A percentile compares a stretch with the other conserved stretches of the same genome.
Evolutionary conservation across 2,329 filamentous ascomycete genomes (phyloP).

Genomic region (Aspergillus sp.): DNA sequence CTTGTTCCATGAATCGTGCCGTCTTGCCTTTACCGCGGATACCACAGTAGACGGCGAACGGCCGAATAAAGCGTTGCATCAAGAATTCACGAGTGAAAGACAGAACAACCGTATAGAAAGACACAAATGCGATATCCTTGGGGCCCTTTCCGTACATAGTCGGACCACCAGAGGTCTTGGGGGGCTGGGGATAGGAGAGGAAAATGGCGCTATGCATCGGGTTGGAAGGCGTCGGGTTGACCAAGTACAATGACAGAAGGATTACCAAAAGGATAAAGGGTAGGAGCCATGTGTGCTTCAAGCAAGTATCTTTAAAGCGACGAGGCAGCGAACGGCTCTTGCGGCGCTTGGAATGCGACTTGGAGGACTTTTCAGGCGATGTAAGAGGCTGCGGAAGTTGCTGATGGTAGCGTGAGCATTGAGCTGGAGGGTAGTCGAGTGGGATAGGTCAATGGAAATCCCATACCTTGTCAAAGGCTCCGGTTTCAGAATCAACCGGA

Average conservation of each 20-base stretch:
- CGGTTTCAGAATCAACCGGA: slow-evolving; percentile 14
- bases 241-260: slow-evolving; percentile 60
- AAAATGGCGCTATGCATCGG: slow-evolving; percentile 75
- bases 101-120: slow-evolving; percentile 81
- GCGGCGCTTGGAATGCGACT: slow-evolving; percentile 37
- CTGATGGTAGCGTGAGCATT: neutral
- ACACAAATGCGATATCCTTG: slow-evolving; percentile 77
- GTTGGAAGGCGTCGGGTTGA: slow-evolving; percentile 71
- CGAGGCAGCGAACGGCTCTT: slow-evolving; percentile 36
- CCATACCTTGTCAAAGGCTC: slow-evolving; percentile 21
- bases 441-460: neutral
- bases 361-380: slow-evolving; percentile 20
- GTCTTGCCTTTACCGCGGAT: slow-evolving; percentile 70
- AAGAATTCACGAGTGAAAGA: slow-evolving; percentile 92
- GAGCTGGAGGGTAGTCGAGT: neutral
- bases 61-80: slow-evolving; percentile 82
- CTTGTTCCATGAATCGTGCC: slow-evolving; percentile 89
- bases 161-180: slow-evolving; percentile 39
- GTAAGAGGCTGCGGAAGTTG: slow-evolving; percentile 16
- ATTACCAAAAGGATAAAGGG: slow-evolving; percentile 61
- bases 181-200: slow-evolving; percentile 72
- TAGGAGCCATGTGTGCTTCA: slow-evolving; percentile 53
- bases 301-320: slow-evolving; percentile 35
- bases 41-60: slow-evolving; percentile 61
- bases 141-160: slow-evolving; percentile 80